These are phyloP conservation scores for Spathaspora hagerdaliae DNA, from an alignment of 805 yeast species.

Conservation along the genomic window DNA sequence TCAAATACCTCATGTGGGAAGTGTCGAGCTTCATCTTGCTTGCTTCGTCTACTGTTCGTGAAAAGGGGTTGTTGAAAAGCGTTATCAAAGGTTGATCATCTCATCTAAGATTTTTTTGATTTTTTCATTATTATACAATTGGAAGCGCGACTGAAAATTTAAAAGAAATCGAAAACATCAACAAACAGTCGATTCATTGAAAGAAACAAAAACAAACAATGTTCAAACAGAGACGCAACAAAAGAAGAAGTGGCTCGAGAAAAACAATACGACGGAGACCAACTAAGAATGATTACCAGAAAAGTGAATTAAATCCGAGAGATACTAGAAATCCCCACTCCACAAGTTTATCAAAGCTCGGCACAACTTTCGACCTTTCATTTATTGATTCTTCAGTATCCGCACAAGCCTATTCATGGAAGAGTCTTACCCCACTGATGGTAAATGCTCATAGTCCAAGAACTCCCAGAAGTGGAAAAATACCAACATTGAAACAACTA, in stretches of 20 bases:
- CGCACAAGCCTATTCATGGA: slow-evolving; percentile 13
- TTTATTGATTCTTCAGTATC: slow-evolving; percentile 9
- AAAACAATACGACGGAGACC: background rate
- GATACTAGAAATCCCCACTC: too few relatives aligned
- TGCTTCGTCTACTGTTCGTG: too few relatives aligned
- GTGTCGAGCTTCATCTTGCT: slow-evolving; percentile 81
- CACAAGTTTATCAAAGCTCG: background rate
- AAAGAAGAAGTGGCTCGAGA: background rate
- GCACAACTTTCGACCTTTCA: slow-evolving; percentile 4
- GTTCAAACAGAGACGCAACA: slow-evolving; percentile 2
- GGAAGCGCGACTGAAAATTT: too few relatives aligned
- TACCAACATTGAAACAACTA: slow-evolving; percentile 15
- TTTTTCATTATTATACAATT: too few relatives aligned
- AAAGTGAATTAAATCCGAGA: too few relatives aligned
- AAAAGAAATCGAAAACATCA: too few relatives aligned
- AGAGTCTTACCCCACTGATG: slow-evolving; percentile 7
- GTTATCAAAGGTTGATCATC: too few relatives aligned
- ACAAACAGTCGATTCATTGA: too few relatives aligned
- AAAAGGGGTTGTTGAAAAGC: too few relatives aligned
- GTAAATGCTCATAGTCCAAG: background rate
- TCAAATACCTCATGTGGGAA: slow-evolving; percentile 87
- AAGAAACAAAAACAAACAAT: background rate
- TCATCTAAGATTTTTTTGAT: too few relatives aligned
- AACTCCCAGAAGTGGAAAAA: background rate
- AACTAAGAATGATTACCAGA: background rate